These are phyloP conservation scores for Cerrena zonata DNA, from an alignment of 1,284 basidiomycete genomes.

Conservation along the genomic window DNA sequence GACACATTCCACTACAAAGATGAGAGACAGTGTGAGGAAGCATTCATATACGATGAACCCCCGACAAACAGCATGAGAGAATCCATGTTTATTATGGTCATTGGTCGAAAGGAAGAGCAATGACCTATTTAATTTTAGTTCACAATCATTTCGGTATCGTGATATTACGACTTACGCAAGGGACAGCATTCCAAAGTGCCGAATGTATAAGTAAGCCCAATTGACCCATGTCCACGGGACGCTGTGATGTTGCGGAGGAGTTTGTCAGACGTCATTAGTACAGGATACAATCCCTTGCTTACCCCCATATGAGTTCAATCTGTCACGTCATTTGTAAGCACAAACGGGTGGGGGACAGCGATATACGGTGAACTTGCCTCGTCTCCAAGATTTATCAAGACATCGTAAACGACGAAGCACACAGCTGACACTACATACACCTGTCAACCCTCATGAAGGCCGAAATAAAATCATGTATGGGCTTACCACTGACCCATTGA, in stretches of 20 bases:
- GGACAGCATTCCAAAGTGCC: constrained; percentile 8
- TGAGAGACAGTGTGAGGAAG: background rate
- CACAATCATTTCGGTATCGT: too few relatives aligned
- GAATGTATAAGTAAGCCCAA: constrained; percentile 13
- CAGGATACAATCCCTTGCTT: background rate
- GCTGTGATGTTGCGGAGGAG: background rate
- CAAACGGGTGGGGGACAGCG: background rate
- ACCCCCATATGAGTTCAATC: constrained; percentile 14
- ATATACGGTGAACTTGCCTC: constrained; percentile 11
- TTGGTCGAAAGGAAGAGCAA: background rate
- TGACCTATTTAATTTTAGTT: background rate
- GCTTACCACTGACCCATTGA: too few relatives aligned
- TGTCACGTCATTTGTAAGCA: background rate
- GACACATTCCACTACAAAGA: constrained; percentile 8
- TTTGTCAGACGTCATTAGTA: background rate
- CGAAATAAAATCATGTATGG: too few relatives aligned
- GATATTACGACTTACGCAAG: constrained; percentile 8
- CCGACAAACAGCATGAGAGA: background rate
- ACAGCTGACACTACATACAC: constrained; percentile 9
- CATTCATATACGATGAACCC: constrained; percentile 5
- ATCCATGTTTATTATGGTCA: background rate
- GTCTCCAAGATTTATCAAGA: constrained; percentile 5
- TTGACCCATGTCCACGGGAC: constrained; percentile 9
- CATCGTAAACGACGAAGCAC: constrained; percentile 11
- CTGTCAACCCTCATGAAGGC: too few relatives aligned